These are phyloP conservation scores for Wickerhamiella vanderwaltii DNA, from an alignment of 805 yeast species.

Conservation along the genomic window DNA sequence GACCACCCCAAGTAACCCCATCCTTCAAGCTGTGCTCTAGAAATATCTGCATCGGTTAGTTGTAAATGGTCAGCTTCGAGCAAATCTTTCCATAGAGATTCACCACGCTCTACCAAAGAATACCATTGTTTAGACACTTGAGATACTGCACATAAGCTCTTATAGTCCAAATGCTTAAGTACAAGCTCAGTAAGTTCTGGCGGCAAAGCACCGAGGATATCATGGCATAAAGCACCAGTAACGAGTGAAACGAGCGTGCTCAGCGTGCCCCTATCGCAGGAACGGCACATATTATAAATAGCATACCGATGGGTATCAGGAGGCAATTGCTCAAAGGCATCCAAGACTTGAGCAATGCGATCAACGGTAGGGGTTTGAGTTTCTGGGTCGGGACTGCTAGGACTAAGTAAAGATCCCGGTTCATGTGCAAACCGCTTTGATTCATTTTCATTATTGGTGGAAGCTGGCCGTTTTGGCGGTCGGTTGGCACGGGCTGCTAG, in stretches of 20 bases:
- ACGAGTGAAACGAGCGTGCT: conserved; percentile 46
- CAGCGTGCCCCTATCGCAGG: conserved; percentile 47
- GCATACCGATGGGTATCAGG: conserved; percentile 39
- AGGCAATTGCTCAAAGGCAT: conserved; percentile 31
- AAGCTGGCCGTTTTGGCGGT: conserved; percentile 11
- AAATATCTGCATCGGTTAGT: conserved; percentile 34
- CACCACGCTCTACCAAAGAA: conserved; percentile 44
- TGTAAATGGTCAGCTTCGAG: conserved; percentile 51
- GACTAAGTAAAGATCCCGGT: conserved; percentile 5
- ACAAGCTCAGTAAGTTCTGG: conserved; percentile 58
- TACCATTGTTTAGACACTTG: conserved; percentile 64
- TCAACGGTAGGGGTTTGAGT: conserved; percentile 6
- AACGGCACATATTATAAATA: conserved; percentile 43
- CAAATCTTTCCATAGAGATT: conserved; percentile 57
- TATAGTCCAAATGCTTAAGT: conserved; percentile 49
- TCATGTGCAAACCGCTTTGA: conserved; percentile 18
- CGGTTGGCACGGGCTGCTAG: conserved; percentile 10
- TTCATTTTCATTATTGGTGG: conserved; percentile 10
- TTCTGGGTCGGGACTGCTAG: conserved; percentile 6
- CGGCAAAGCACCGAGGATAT: conserved; percentile 60
- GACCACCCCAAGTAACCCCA: conserved; percentile 29
- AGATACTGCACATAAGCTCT: conserved; percentile 47
- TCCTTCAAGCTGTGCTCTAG: conserved; percentile 27
- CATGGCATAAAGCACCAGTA: conserved; percentile 51
- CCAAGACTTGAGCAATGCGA: conserved; percentile 22